These are phyloP conservation scores for Agrostemma githago DNA, from an alignment of 148 eudicot species.

Conservation along the genomic window DNA sequence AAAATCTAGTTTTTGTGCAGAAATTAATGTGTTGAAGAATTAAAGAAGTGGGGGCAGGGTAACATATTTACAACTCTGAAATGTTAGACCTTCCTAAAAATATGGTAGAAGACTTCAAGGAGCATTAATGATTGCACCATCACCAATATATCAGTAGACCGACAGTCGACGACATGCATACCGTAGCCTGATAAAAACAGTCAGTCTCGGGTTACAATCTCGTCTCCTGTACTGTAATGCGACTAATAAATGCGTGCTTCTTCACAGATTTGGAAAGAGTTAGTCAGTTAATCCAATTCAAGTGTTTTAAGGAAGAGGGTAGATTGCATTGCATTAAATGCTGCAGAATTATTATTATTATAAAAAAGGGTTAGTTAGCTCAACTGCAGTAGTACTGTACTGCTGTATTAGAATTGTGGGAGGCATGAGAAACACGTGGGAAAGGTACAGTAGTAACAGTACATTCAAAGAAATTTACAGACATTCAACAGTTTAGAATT, in stretches of 20 bases:
- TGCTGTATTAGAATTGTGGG: background rate
- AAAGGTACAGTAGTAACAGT: background rate
- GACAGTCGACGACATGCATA: too few relatives aligned
- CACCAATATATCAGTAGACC: too few relatives aligned
- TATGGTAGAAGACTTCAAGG: background rate
- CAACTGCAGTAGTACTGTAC: background rate
- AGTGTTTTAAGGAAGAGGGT: background rate
- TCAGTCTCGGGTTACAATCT: too few relatives aligned
- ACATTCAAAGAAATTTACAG: background rate
- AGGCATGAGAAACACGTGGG: background rate
- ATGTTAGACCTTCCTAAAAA: background rate
- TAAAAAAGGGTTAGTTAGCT: background rate
- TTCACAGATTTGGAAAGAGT: too few relatives aligned
- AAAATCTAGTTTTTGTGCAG: background rate
- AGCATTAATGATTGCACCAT: background rate
- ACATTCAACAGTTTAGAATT: background rate
- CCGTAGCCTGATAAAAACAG: too few relatives aligned
- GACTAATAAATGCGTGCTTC: too few relatives aligned
- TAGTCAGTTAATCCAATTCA: background rate
- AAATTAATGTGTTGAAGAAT: background rate
- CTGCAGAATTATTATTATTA: background rate
- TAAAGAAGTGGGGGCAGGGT: conserved; percentile 5
- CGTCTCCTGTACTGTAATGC: too few relatives aligned
- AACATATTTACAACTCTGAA: background rate
- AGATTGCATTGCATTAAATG: background rate